A percentile compares a stretch with the other conserved stretches of the same genome.
phyloP scores from a whole-genome alignment of 2,329 filamentous ascomycete species.

The Aureobasidium sp. region DNA sequence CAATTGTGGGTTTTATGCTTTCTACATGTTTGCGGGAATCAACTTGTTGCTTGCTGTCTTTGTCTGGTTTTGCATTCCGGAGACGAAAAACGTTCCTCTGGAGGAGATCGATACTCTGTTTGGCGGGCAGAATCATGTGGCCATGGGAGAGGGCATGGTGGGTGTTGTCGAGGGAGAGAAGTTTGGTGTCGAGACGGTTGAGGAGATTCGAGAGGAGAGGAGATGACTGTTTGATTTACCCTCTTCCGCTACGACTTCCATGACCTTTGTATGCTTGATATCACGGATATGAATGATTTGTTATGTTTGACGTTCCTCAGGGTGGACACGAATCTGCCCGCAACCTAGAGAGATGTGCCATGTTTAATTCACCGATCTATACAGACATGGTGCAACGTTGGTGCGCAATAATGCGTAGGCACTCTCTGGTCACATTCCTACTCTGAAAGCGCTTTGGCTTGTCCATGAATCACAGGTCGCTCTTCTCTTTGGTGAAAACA shows the following conservation, averaged over 20 bases:
- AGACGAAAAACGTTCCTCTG: slow-evolving; percentile 41
- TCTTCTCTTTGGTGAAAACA: too few species aligned
- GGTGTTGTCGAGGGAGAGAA: slow-evolving; percentile 27
- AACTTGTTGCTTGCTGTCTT: slow-evolving; percentile 36
- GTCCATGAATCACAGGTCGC: too few species aligned
- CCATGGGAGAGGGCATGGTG: slow-evolving; percentile 46
- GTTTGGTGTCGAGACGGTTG: not conserved
- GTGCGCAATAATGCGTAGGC: too few species aligned
- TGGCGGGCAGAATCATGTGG: slow-evolving; percentile 50
- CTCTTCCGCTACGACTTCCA: not conserved
- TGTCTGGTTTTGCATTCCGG: slow-evolving; percentile 37
- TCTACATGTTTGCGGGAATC: slow-evolving; percentile 49
- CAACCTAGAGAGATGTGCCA: too few species aligned
- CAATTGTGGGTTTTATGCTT: slow-evolving; percentile 50
- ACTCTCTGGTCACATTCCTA: too few species aligned
- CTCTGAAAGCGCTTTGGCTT: too few species aligned
- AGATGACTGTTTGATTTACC: not conserved
- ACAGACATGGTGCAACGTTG: too few species aligned
- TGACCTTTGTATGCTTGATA: not conserved
- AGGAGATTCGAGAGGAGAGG: slow-evolving; percentile 1
- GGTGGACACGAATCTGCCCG: too few species aligned
- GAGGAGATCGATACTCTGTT: slow-evolving; percentile 53
- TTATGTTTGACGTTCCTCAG: too few species aligned
- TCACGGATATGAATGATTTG: too few species aligned
- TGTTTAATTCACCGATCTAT: too few species aligned